Evolutionary conservation across 2,329 filamentous ascomycete genomes (phyloP).

Genomic region (Hypoxylon sp.): DNA sequence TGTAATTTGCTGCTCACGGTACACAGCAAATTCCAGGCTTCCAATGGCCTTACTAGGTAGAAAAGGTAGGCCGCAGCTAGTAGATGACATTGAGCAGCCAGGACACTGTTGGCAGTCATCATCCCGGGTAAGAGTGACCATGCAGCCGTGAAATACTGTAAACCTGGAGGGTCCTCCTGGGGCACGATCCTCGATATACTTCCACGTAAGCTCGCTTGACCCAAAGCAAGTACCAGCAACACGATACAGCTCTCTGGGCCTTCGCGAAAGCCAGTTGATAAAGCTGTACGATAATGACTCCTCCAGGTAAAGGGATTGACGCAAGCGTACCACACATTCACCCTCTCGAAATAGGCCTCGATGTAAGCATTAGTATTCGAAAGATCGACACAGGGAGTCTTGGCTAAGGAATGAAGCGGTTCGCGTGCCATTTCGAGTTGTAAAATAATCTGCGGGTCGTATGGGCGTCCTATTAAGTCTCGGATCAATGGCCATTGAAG

Average conservation of each 20-base stretch:
- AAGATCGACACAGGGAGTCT: conserved; percentile 77
- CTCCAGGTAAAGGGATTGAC: conserved; percentile 88
- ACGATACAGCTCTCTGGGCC: conserved; percentile 88
- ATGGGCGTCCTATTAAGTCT: conserved; percentile 81
- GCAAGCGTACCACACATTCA: conserved; percentile 89
- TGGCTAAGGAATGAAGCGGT: conserved; percentile 77
- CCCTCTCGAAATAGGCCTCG: conserved; percentile 83
- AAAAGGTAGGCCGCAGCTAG: conserved; percentile 86
- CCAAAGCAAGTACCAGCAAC: conserved; percentile 81
- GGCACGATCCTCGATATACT: conserved; percentile 81
- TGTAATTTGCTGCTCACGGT: conserved; percentile 87
- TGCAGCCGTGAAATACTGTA: conserved; percentile 85
- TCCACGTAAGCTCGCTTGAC: conserved; percentile 80
- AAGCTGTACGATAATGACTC: conserved; percentile 80
- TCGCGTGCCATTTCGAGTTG: conserved; percentile 86
- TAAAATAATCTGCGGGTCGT: conserved; percentile 85
- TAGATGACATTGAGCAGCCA: conserved; percentile 85
- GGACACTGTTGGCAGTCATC: conserved; percentile 84
- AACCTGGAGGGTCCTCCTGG: conserved; percentile 79
- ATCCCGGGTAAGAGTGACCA: conserved; percentile 83
- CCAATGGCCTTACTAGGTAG: conserved; percentile 84
- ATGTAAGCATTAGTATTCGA: conserved; percentile 82
- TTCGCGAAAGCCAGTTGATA: conserved; percentile 82
- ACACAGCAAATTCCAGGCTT: conserved; percentile 86
- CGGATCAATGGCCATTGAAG: conserved; percentile 86